A percentile compares a stretch with the other conserved stretches of the same genome.
Conservation (phyloP, 2,329 filamentous ascomycete genomes). For the Arachnomyces sp. region DNA sequence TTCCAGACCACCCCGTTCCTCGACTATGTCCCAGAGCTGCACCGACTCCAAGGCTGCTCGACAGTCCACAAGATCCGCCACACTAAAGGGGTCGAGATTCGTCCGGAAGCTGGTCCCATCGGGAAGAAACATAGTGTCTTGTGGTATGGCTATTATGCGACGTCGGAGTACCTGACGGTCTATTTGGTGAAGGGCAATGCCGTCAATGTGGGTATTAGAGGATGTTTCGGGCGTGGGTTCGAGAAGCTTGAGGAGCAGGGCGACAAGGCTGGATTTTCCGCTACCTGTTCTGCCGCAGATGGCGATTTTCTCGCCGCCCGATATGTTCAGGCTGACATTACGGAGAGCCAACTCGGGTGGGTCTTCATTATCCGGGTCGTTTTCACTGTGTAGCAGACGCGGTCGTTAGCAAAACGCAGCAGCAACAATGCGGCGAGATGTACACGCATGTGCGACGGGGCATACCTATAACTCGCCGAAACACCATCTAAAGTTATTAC, state of each 20-base stretch:
- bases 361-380: no score
- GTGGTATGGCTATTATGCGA: constrained; percentile 12
- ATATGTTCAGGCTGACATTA: constrained; percentile 7
- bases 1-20: constrained; percentile 4
- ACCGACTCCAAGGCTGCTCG: constrained; percentile 3
- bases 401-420: no score
- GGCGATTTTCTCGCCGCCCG: constrained; percentile 10
- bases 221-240: constrained; percentile 1
- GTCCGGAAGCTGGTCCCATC: constrained; percentile 4
- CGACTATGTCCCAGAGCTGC: constrained; percentile 1
- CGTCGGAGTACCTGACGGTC: constrained; percentile 4
- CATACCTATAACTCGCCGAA: constrained; percentile 7
- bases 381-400: no score
- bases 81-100: constrained; percentile 5
- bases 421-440: no score
- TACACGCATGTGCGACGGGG: neutral
- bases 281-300: constrained; percentile 15
- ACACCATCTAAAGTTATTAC: constrained; percentile 4
- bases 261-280: constrained; percentile 8
- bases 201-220: constrained; percentile 6
- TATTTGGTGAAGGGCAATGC: constrained; percentile 3
- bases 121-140: constrained; percentile 7
- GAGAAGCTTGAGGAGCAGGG: constrained; percentile 5
- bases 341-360: constrained; percentile 1
- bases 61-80: neutral